Conservation (phyloP, 257 asterid genomes). For the Henckelia pumila region DNA sequence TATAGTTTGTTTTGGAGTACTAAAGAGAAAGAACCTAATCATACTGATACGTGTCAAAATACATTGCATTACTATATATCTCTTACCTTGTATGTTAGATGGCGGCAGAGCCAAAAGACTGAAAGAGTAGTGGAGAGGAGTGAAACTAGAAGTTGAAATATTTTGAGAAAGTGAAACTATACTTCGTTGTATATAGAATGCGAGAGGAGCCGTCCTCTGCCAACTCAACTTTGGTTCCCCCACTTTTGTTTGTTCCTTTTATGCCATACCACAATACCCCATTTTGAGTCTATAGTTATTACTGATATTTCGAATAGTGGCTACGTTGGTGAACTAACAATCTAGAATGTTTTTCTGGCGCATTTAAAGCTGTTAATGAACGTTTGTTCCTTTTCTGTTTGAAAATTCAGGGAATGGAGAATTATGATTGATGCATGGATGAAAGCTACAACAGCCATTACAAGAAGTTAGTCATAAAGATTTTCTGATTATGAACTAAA, state of each 20-base stretch:
- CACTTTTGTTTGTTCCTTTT: constrained; percentile 1
- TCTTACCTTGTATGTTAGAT: not conserved
- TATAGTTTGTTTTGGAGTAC: not conserved
- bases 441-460: constrained; percentile 47
- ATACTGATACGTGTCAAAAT: not conserved
- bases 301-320: not conserved
- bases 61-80: not conserved
- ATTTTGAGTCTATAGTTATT: not conserved
- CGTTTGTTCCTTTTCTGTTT: constrained; percentile 21
- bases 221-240: too few relatives aligned
- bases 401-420: constrained; percentile 73
- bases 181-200: not conserved
- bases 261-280: not conserved
- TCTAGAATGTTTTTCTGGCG: not conserved
- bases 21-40: constrained; percentile 2
- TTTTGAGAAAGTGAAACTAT: not conserved
- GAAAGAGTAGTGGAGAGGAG: not conserved
- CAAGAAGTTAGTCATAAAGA: constrained; percentile 38
- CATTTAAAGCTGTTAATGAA: constrained; percentile 12
- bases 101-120: not conserved
- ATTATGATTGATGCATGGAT: constrained; percentile 73
- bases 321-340: not conserved
- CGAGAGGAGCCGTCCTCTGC: not conserved
- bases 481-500: constrained; percentile 9
- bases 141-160: not conserved